Conservation (phyloP, 2,329 filamentous ascomycete genomes). For the Zasmidium angulare region DNA sequence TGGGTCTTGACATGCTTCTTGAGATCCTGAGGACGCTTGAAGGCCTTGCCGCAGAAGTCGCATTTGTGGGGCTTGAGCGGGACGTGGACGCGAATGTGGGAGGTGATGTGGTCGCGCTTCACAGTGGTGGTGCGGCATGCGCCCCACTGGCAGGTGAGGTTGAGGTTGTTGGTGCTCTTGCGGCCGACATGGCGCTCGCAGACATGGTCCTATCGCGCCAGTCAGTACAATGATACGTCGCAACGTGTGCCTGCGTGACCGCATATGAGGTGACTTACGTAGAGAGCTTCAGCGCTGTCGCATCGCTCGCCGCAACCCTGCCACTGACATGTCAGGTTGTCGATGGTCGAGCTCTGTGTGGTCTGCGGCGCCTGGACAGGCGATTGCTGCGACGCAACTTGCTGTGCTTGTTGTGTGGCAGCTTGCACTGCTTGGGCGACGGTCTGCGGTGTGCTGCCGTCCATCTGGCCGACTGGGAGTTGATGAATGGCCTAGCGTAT, state of each 20-base stretch:
- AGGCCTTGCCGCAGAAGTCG: conserved; percentile 97
- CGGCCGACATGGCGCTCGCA: conserved; percentile 97
- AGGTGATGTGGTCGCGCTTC: conserved; percentile 98
- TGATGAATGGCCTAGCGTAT: not conserved
- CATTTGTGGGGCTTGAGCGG: conserved; percentile 98
- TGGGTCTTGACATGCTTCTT: conserved; percentile 99
- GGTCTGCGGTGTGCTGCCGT: conserved; percentile 8
- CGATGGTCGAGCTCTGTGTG: conserved; percentile 36
- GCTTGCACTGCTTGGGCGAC: conserved; percentile 34
- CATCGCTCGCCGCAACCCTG: conserved; percentile 61
- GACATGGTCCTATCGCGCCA: conserved; percentile 75
- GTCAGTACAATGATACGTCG: conserved; percentile 7
- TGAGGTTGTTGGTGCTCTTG: conserved; percentile 98
- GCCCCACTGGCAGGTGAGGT: conserved; percentile 95
- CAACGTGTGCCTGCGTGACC: conserved; percentile 2
- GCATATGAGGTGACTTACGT: conserved; percentile 48
- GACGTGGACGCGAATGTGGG: conserved; percentile 98
- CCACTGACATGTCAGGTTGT: conserved; percentile 61
- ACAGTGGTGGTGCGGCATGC: conserved; percentile 94
- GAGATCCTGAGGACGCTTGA: conserved; percentile 97
- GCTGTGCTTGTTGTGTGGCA: conserved; percentile 29
- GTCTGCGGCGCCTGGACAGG: conserved; percentile 32
- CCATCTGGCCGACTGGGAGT: not conserved
- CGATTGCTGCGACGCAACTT: conserved; percentile 21
- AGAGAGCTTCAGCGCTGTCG: conserved; percentile 60